Percentiles rank a stretch among this genome's conserved stretches.
phyloP scores from a whole-genome alignment of 768 basidiomycete species.

The Boletus insuetus region DNA sequence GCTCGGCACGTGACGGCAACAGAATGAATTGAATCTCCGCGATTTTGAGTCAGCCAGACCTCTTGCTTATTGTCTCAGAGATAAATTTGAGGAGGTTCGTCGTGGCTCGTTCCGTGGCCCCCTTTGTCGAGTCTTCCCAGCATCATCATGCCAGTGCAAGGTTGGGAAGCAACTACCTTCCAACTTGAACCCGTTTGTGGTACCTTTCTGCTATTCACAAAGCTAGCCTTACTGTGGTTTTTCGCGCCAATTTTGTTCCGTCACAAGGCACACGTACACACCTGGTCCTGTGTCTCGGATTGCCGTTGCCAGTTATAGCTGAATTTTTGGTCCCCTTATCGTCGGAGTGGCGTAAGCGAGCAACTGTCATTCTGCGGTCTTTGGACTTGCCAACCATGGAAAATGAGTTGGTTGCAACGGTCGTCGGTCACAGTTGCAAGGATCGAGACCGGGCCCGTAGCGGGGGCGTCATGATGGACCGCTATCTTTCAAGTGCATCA shows the following conservation, averaged over 20 bases:
- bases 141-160: constrained; percentile 7
- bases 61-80: too few relatives aligned
- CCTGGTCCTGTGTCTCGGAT: not conserved
- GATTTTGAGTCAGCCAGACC: constrained; percentile 22
- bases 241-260: not conserved
- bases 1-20: constrained; percentile 15
- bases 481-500: not conserved
- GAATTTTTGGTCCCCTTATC: not conserved
- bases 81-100: too few relatives aligned
- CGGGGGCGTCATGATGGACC: too few relatives aligned
- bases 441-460: not conserved
- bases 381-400: too few relatives aligned
- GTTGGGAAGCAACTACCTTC: not conserved
- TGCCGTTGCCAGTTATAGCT: not conserved
- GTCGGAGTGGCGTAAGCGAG: not conserved
- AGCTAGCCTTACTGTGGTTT: not conserved
- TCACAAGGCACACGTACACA: not conserved
- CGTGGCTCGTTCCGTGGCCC: not conserved
- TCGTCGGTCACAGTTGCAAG: not conserved
- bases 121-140: not conserved
- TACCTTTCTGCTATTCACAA: not conserved
- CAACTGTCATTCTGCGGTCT: not conserved
- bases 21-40: constrained; percentile 20
- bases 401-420: not conserved
- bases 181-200: not conserved